phyloP scores from a whole-genome alignment of 129 eudicot genomes.

The Silybum marianum region DNA sequence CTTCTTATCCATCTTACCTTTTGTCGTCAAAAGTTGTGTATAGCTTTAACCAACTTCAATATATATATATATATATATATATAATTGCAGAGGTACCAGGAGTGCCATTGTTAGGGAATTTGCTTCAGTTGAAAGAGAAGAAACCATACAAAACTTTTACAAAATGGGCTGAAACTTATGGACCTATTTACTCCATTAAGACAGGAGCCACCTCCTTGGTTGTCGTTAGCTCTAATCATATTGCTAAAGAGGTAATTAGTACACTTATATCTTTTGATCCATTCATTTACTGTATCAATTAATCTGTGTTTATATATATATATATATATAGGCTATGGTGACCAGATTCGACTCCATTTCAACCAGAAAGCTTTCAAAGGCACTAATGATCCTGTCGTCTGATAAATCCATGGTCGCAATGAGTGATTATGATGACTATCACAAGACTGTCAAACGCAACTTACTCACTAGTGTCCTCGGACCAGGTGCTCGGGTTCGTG shows the following conservation, averaged over 20 bases:
- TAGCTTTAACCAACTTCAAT: background rate
- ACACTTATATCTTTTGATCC: background rate
- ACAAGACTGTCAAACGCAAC: constrained; percentile 46
- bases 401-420: constrained; percentile 71
- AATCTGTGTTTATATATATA: constrained; percentile 9
- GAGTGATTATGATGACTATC: constrained; percentile 68
- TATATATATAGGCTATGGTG: constrained; percentile 56
- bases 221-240: constrained; percentile 54
- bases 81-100: constrained; percentile 61
- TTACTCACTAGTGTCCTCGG: constrained; percentile 57
- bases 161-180: constrained; percentile 65
- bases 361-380: constrained; percentile 63
- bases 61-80: too few species aligned
- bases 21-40: background rate
- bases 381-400: constrained; percentile 53
- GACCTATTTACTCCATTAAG: constrained; percentile 66
- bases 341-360: constrained; percentile 65
- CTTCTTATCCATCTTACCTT: background rate
- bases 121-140: constrained; percentile 73
- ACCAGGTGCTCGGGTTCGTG: constrained; percentile 61
- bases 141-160: constrained; percentile 72
- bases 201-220: constrained; percentile 54
- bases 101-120: constrained; percentile 66
- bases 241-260: constrained; percentile 78
- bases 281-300: background rate